Percentiles rank a stretch among this genome's conserved stretches.
Conservation (phyloP, 257 asterid species). For the Solanum chmielewskii region DNA sequence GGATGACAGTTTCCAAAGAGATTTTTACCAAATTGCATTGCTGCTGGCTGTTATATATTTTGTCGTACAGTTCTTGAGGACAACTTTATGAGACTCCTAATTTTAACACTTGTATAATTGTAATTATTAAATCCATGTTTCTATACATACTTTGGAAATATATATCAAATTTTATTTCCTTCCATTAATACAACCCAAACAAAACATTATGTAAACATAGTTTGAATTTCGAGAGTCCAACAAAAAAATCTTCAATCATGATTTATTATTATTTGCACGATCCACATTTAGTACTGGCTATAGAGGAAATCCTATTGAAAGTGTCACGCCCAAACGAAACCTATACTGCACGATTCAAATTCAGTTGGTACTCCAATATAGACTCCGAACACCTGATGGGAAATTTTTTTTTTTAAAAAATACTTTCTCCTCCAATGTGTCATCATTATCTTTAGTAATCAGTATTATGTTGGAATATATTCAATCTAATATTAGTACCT, state of each 20-base stretch:
- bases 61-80: slow-evolving; percentile 63
- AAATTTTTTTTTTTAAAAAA: too few relatives aligned
- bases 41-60: slow-evolving; percentile 67
- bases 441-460: background rate
- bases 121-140: background rate
- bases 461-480: background rate
- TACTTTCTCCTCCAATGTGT: background rate
- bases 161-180: background rate
- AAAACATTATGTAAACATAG: background rate
- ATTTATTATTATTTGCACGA: too few relatives aligned
- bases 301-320: too few relatives aligned
- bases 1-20: slow-evolving; percentile 81
- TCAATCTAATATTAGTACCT: background rate
- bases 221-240: background rate
- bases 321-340: background rate
- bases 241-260: too few relatives aligned
- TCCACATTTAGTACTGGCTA: background rate
- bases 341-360: background rate
- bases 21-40: slow-evolving; percentile 72
- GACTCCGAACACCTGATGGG: background rate
- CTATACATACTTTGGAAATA: background rate
- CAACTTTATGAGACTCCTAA: slow-evolving; percentile 42
- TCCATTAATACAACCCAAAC: background rate
- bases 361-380: too few relatives aligned
- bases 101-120: background rate